phyloP scores from a whole-genome alignment of 2,329 filamentous ascomycete genomes.

The Cytospora piceicola region DNA sequence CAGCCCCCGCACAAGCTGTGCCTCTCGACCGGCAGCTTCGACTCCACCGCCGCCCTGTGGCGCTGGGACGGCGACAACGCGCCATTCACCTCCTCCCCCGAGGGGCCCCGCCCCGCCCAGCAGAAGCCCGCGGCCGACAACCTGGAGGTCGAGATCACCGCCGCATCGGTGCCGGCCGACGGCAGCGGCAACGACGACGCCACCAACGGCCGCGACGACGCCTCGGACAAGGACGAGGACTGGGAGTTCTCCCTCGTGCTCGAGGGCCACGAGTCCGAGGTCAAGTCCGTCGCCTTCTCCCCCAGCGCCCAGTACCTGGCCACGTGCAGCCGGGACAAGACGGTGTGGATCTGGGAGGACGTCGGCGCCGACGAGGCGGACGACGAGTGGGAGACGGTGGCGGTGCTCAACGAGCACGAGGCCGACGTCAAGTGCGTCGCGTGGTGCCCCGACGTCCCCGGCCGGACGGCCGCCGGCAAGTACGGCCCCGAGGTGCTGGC shows the following conservation, averaged over 20 bases:
- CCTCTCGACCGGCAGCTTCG: slow-evolving; percentile 90
- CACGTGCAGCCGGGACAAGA: slow-evolving; percentile 90
- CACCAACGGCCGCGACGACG: slow-evolving; percentile 37
- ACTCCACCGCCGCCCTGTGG: slow-evolving; percentile 88
- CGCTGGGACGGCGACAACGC: slow-evolving; percentile 60
- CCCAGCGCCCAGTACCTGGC: slow-evolving; percentile 79
- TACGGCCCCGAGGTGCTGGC: slow-evolving; percentile 75
- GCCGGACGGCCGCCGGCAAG: slow-evolving; percentile 48
- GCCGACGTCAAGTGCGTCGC: slow-evolving; percentile 93
- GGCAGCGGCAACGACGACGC: slow-evolving; percentile 32
- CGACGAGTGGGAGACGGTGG: slow-evolving; percentile 96
- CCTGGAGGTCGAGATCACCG: slow-evolving; percentile 50
- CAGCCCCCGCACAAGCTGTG: slow-evolving; percentile 67
- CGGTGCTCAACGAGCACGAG: slow-evolving; percentile 91
- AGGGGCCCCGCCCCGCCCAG: slow-evolving; percentile 27
- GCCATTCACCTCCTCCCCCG: slow-evolving; percentile 29
- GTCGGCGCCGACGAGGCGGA: slow-evolving; percentile 73
- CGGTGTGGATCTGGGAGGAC: slow-evolving; percentile 98
- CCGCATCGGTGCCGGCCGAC: background rate
- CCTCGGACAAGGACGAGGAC: slow-evolving; percentile 66
- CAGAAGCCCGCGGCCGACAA: slow-evolving; percentile 27
- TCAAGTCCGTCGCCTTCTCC: slow-evolving; percentile 78
- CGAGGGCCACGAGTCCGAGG: slow-evolving; percentile 93
- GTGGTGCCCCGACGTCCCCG: slow-evolving; percentile 78
- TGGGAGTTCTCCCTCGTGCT: slow-evolving; percentile 93